Evolutionary conservation across 1,139 yeast genomes (phyloP).

Genomic region (Meyerozyma elateridarum): DNA sequence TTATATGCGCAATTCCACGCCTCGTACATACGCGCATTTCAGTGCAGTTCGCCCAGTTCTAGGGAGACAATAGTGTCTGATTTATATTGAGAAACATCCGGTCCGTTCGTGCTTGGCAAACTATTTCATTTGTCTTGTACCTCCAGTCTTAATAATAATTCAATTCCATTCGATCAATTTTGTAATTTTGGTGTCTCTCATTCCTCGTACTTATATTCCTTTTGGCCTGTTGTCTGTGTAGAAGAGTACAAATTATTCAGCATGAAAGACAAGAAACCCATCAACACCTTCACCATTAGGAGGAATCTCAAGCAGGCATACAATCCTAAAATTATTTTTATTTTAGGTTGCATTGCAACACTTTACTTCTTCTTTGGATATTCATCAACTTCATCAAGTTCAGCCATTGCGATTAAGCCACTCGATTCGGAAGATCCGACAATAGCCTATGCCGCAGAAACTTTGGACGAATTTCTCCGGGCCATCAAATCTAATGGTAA

Average conservation of each 20-base stretch:
- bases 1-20: no score
- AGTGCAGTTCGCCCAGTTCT: no score
- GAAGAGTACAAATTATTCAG: neutral
- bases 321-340: neutral
- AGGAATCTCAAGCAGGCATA: neutral
- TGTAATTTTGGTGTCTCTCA: neutral
- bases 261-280: conserved; percentile 2
- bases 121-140: neutral
- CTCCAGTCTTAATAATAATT: no score
- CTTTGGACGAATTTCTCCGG: neutral
- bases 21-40: no score
- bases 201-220: neutral
- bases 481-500: neutral
- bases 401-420: neutral
- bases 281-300: neutral
- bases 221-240: neutral
- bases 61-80: neutral
- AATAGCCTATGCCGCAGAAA: neutral
- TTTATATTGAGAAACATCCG: neutral
- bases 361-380: neutral
- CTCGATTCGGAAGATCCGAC: neutral
- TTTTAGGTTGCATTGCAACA: neutral
- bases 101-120: neutral
- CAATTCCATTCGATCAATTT: neutral
- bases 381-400: neutral